Evolutionary conservation across 2,329 filamentous ascomycete genomes (phyloP).

Genomic region (Alternaria solani): DNA sequence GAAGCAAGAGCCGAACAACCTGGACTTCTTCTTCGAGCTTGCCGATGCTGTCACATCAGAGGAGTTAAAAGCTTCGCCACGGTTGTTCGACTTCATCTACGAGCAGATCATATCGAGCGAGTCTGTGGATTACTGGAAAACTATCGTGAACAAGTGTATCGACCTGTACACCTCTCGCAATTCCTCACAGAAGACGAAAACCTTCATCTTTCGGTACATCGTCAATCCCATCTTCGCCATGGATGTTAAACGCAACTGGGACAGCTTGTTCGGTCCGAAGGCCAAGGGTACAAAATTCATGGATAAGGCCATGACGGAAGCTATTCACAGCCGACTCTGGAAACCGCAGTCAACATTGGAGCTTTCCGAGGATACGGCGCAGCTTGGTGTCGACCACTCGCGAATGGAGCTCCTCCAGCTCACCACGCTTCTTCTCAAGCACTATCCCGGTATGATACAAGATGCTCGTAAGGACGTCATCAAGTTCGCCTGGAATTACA

Average conservation of each 20-base stretch:
- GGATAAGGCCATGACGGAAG: conserved; percentile 86
- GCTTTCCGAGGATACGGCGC: conserved; percentile 80
- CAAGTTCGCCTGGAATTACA: conserved; percentile 99
- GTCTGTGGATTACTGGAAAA: conserved; percentile 85
- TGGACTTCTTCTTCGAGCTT: conserved; percentile 84
- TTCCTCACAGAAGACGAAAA: conserved; percentile 87
- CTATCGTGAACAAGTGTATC: conserved; percentile 82
- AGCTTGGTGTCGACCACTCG: conserved; percentile 91
- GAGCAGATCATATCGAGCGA: conserved; percentile 81
- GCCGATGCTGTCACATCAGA: conserved; percentile 85
- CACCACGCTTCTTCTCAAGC: conserved; percentile 93
- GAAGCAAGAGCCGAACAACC: conserved; percentile 73
- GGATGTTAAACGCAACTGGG: conserved; percentile 89
- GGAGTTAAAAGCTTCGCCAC: conserved; percentile 79
- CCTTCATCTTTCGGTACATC: conserved; percentile 88
- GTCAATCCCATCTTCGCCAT: conserved; percentile 96
- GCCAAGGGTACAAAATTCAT: conserved; percentile 75
- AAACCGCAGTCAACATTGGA: conserved; percentile 81
- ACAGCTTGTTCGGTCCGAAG: conserved; percentile 57
- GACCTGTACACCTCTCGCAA: conserved; percentile 83
- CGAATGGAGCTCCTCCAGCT: conserved; percentile 95
- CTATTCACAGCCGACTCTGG: conserved; percentile 93
- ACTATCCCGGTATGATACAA: conserved; percentile 85
- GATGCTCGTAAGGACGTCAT: conserved; percentile 97
- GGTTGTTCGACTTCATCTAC: conserved; percentile 84